Percentiles rank a stretch among this genome's conserved stretches.
phyloP scores from a whole-genome alignment of 2,329 filamentous ascomycete species.

The Cladophialophora chaetospira region DNA sequence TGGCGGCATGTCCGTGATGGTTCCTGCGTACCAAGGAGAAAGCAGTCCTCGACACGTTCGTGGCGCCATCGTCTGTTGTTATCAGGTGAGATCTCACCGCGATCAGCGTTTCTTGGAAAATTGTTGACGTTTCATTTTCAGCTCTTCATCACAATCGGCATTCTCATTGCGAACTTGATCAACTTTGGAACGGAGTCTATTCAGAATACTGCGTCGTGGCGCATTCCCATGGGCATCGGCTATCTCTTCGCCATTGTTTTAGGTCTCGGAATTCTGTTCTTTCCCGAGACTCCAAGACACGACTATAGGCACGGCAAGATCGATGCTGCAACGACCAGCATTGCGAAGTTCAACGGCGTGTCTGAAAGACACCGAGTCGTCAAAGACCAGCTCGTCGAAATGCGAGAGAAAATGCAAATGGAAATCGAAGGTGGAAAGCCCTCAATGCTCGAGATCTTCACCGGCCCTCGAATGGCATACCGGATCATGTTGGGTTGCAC shows the following conservation, averaged over 20 bases:
- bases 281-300: slow-evolving; percentile 60
- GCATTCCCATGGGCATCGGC: slow-evolving; percentile 57
- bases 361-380: slow-evolving; percentile 56
- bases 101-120: neutral
- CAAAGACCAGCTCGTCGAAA: slow-evolving; percentile 56
- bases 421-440: slow-evolving; percentile 46
- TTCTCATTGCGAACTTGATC: slow-evolving; percentile 52
- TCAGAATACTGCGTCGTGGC: slow-evolving; percentile 48
- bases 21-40: slow-evolving; percentile 53
- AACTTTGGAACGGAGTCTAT: slow-evolving; percentile 50
- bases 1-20: slow-evolving; percentile 48
- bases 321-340: slow-evolving; percentile 52
- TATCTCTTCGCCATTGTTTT: slow-evolving; percentile 60
- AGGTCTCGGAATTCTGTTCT: slow-evolving; percentile 54
- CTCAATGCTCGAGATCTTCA: slow-evolving; percentile 43
- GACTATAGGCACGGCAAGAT: slow-evolving; percentile 57
- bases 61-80: slow-evolving; percentile 50
- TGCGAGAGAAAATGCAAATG: slow-evolving; percentile 57
- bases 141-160: slow-evolving; percentile 53
- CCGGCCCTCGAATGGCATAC: slow-evolving; percentile 47
- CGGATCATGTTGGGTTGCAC: slow-evolving; percentile 44
- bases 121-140: neutral
- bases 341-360: slow-evolving; percentile 58
- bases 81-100: slow-evolving; percentile 40
- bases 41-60: slow-evolving; percentile 50